A percentile compares a stretch with the other conserved stretches of the same genome.
Conservation (phyloP, 768 basidiomycete species). For the Lenzites betulinus region DNA sequence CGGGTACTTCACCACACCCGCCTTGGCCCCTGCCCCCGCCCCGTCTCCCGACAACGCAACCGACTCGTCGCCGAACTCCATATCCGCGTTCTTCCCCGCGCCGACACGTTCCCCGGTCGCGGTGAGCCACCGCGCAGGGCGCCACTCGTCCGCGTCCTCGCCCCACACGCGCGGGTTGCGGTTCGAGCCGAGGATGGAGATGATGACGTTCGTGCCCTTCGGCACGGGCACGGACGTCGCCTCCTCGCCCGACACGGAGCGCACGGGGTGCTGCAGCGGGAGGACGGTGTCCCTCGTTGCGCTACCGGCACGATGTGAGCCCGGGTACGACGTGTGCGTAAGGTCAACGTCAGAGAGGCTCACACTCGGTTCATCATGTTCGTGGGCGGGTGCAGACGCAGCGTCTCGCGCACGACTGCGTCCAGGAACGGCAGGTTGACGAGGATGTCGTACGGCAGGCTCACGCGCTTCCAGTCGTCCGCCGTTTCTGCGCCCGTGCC, state of each 20-base stretch:
- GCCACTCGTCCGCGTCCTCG: conserved; percentile 52
- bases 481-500: neutral
- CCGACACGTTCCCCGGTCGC: neutral
- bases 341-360: too few relatives aligned
- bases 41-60: too few relatives aligned
- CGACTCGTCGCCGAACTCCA: conserved; percentile 6
- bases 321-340: too few relatives aligned
- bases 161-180: conserved; percentile 61
- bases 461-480: conserved; percentile 32
- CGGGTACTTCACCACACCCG: conserved; percentile 19
- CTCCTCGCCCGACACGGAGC: conserved; percentile 39
- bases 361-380: conserved; percentile 36
- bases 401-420: conserved; percentile 43
- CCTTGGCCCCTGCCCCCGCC: conserved; percentile 1
- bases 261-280: conserved; percentile 50
- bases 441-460: conserved; percentile 42
- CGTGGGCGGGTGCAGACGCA: conserved; percentile 42
- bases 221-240: conserved; percentile 43
- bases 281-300: conserved; percentile 56
- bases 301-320: too few relatives aligned
- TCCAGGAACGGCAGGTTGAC: conserved; percentile 49
- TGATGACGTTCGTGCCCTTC: conserved; percentile 46
- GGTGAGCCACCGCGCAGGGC: conserved; percentile 62
- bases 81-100: neutral
- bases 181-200: conserved; percentile 50